These are phyloP conservation scores for Ceratocystis eucalypticola DNA, from an alignment of 2,329 filamentous ascomycete species.

Conservation along the genomic window DNA sequence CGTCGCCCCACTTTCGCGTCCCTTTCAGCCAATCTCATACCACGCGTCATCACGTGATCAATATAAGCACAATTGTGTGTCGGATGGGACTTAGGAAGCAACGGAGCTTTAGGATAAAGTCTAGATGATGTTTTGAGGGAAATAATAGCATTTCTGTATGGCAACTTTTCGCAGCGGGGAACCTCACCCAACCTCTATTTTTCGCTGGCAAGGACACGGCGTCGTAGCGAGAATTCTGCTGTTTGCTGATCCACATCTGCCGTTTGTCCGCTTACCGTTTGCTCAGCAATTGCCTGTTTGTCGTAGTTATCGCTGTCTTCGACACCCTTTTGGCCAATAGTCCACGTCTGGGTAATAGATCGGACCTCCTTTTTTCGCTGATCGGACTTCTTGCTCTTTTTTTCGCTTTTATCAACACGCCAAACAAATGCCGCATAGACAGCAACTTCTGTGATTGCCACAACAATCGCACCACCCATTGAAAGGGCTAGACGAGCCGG, in stretches of 20 bases:
- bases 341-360: conserved; percentile 60
- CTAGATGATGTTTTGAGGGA: background rate
- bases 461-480: conserved; percentile 53
- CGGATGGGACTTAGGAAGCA: too few relatives aligned
- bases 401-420: conserved; percentile 55
- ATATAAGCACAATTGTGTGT: background rate
- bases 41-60: conserved; percentile 19
- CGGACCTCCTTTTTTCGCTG: conserved; percentile 44
- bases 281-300: conserved; percentile 14
- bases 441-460: conserved; percentile 62
- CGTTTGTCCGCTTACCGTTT: background rate
- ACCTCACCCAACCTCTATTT: background rate
- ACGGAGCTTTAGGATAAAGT: background rate
- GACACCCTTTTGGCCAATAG: conserved; percentile 35
- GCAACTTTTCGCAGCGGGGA: too few relatives aligned
- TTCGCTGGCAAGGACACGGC: background rate
- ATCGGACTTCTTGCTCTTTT: conserved; percentile 38
- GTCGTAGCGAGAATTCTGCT: background rate
- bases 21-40: too few relatives aligned
- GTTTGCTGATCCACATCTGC: background rate
- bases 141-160: background rate
- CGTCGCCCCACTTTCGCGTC: conserved; percentile 17
- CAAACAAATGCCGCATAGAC: conserved; percentile 65
- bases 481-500: conserved; percentile 57
- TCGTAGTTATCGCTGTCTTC: conserved; percentile 22